Evolutionary conservation across 2,329 filamentous ascomycete genomes (phyloP).

Genomic region (Colletotrichum eleusines): DNA sequence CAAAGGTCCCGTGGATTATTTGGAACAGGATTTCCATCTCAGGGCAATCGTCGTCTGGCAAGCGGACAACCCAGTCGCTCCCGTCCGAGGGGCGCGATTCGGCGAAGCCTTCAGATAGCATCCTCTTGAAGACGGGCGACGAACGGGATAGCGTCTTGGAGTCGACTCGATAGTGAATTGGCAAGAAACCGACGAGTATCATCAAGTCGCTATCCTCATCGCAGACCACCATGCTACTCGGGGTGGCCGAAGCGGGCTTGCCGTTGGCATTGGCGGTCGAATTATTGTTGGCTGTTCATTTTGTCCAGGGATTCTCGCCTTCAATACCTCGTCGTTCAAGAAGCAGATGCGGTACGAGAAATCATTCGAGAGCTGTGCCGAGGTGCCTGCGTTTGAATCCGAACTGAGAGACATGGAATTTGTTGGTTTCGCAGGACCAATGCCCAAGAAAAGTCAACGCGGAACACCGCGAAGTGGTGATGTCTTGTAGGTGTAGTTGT

Average conservation of each 20-base stretch:
- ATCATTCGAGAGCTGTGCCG: too few relatives aligned
- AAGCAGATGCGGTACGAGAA: too few relatives aligned
- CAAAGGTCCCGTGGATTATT: slow-evolving; percentile 12
- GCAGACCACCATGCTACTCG: not conserved
- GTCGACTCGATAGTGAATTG: not conserved
- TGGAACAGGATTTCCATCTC: not conserved
- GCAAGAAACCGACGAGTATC: not conserved
- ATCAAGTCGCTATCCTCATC: not conserved
- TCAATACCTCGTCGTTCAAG: not conserved
- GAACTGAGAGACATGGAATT: too few relatives aligned
- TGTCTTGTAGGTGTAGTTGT: too few relatives aligned
- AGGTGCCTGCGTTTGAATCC: too few relatives aligned
- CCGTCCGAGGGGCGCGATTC: slow-evolving; percentile 41
- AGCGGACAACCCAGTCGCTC: not conserved
- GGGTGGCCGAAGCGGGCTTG: fast-evolving
- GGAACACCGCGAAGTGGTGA: too few relatives aligned
- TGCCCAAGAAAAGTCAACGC: too few relatives aligned
- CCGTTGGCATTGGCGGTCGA: not conserved
- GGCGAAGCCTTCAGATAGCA: slow-evolving; percentile 46
- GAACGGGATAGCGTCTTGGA: slow-evolving; percentile 43
- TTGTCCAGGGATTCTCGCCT: fast-evolving
- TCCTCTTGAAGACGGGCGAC: slow-evolving; percentile 47
- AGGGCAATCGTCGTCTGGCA: not conserved
- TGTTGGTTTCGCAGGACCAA: too few relatives aligned
- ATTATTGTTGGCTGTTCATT: not conserved